Percentiles rank a stretch among this genome's conserved stretches.
Evolutionary conservation across 495 filamentous ascomycete species (phyloP).

Genomic region (Neurospora cerealis): DNA sequence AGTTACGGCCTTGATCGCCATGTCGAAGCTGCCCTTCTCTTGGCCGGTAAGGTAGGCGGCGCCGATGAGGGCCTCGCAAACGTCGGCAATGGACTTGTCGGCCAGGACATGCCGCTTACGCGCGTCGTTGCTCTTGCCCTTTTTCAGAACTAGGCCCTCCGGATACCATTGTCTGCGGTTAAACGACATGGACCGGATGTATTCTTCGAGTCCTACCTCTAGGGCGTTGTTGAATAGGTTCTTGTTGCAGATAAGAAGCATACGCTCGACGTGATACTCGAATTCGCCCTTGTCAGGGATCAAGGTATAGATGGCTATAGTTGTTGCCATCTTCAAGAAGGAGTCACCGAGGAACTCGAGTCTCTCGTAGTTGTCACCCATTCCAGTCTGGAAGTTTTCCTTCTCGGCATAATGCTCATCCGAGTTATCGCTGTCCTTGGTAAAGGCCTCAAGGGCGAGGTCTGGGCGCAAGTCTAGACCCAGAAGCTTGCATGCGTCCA

Average conservation of each 20-base stretch:
- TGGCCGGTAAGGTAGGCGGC: slow-evolving; percentile 64
- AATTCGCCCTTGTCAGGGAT: slow-evolving; percentile 75
- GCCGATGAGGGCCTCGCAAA: slow-evolving; percentile 91
- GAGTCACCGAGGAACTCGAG: slow-evolving; percentile 91
- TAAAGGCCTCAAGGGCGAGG: slow-evolving; percentile 80
- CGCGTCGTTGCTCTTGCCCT: slow-evolving; percentile 38
- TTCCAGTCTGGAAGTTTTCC: slow-evolving; percentile 71
- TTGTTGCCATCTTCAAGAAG: slow-evolving; percentile 93
- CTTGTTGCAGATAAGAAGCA: slow-evolving; percentile 86
- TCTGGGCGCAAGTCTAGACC: slow-evolving; percentile 47
- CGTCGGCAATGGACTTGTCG: slow-evolving; percentile 93
- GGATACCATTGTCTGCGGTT: slow-evolving; percentile 78
- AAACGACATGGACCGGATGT: slow-evolving; percentile 74
- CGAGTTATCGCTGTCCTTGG: slow-evolving; percentile 88
- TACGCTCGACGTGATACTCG: slow-evolving; percentile 80
- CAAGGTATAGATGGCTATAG: slow-evolving; percentile 67
- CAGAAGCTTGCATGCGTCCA: slow-evolving; percentile 53
- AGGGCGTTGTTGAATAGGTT: slow-evolving; percentile 73
- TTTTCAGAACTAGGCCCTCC: slow-evolving; percentile 51
- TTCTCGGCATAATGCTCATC: slow-evolving; percentile 64
- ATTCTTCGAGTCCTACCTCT: slow-evolving; percentile 59
- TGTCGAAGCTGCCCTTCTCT: slow-evolving; percentile 47
- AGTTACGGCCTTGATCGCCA: slow-evolving; percentile 77
- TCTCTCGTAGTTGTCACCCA: slow-evolving; percentile 95
- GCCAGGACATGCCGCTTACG: slow-evolving; percentile 50